Evolutionary conservation across 2,329 filamentous ascomycete species (phyloP).

Genomic region (Epichloe sp.): DNA sequence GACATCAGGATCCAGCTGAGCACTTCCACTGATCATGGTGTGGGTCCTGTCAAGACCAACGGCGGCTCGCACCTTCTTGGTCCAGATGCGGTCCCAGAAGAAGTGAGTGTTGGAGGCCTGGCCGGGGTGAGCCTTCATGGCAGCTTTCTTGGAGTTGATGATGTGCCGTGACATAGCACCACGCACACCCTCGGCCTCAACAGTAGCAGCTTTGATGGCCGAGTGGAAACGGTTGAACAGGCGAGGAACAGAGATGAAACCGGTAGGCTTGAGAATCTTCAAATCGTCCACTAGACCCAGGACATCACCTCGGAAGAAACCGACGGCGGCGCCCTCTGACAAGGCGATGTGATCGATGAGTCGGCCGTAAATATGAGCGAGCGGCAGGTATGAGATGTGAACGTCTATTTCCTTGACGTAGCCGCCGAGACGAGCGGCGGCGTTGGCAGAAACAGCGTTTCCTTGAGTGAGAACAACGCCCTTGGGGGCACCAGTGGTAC

Average conservation of each 20-base stretch:
- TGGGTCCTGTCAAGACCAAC: slow-evolving; percentile 64
- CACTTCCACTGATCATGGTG: slow-evolving; percentile 75
- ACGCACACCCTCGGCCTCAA: slow-evolving; percentile 67
- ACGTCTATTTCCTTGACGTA: slow-evolving; percentile 42
- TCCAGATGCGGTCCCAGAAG: slow-evolving; percentile 79
- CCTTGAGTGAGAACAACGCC: slow-evolving; percentile 72
- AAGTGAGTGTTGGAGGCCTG: slow-evolving; percentile 69
- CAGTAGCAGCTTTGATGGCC: slow-evolving; percentile 65
- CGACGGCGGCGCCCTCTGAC: slow-evolving; percentile 59
- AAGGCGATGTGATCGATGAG: slow-evolving; percentile 66
- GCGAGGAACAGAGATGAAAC: slow-evolving; percentile 78
- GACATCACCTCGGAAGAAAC: slow-evolving; percentile 91
- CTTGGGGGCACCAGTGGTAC: slow-evolving; percentile 72
- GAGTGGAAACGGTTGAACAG: slow-evolving; percentile 84
- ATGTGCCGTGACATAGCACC: slow-evolving; percentile 71
- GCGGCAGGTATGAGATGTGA: slow-evolving; percentile 74
- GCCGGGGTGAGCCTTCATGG: slow-evolving; percentile 56
- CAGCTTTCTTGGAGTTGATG: slow-evolving; percentile 66
- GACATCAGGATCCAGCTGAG: slow-evolving; percentile 76
- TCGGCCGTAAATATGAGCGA: slow-evolving; percentile 89
- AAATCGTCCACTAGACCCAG: slow-evolving; percentile 78
- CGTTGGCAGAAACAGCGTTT: slow-evolving; percentile 63
- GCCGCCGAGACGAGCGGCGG: slow-evolving; percentile 43
- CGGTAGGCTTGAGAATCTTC: slow-evolving; percentile 71
- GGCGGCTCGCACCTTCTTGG: slow-evolving; percentile 70